Evolutionary conservation across 352 stramenopile species (phyloP).

Genomic region (Phytophthora nicotianae): DNA sequence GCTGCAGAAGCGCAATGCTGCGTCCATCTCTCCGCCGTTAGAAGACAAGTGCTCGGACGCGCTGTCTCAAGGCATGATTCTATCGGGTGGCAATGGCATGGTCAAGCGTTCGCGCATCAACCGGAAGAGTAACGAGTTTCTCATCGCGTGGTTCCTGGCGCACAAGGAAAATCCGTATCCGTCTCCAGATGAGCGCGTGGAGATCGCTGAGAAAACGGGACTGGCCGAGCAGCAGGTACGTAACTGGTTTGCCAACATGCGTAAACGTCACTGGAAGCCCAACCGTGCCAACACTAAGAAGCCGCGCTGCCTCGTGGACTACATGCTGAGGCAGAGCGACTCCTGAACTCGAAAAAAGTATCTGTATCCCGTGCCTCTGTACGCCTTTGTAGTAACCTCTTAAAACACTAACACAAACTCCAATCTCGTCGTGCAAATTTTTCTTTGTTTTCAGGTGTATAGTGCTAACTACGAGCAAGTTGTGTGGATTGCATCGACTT

Average conservation of each 20-base stretch:
- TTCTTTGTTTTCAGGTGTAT: conserved; percentile 5
- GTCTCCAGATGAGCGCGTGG: conserved; percentile 57
- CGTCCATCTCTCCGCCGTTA: conserved; percentile 38
- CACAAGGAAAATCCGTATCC: conserved; percentile 88
- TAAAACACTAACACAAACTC: conserved; percentile 5
- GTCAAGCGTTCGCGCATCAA: conserved; percentile 64
- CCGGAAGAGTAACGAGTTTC: conserved; percentile 83
- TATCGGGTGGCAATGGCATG: conserved; percentile 19
- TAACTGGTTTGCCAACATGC: conserved; percentile 92
- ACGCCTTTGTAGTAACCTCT: conserved; percentile 12
- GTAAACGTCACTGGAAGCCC: conserved; percentile 90
- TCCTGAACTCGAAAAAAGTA: conserved; percentile 16
- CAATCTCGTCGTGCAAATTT: conserved; percentile 29
- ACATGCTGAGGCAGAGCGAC: conserved; percentile 73
- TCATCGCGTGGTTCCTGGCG: conserved; percentile 86
- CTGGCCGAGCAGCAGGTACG: conserved; percentile 84
- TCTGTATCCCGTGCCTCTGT: conserved; percentile 2
- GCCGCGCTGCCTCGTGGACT: conserved; percentile 77
- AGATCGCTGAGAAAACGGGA: conserved; percentile 73
- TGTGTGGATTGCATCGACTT: neutral
- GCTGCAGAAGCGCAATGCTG: conserved; percentile 34
- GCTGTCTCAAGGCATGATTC: conserved; percentile 42
- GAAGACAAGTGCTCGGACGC: conserved; percentile 47
- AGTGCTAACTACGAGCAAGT: neutral
- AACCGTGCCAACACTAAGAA: conserved; percentile 70